Percentiles rank a stretch among this genome's conserved stretches.
Evolutionary conservation across 2,329 filamentous ascomycete genomes (phyloP).

Genomic region (Fusarium incarnatum): DNA sequence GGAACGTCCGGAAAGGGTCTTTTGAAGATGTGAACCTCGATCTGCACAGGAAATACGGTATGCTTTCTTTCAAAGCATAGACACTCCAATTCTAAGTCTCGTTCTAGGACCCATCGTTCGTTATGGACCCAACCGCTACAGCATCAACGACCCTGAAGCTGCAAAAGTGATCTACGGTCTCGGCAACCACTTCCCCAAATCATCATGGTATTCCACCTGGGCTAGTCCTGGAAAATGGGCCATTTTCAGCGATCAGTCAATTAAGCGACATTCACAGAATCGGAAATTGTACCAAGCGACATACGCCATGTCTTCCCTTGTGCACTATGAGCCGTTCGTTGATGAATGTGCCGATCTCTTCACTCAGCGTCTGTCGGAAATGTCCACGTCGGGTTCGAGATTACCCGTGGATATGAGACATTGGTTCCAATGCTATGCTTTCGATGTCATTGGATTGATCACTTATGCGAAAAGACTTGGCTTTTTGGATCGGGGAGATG

Average conservation of each 20-base stretch:
- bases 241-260: slow-evolving; percentile 16
- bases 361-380: slow-evolving; percentile 2
- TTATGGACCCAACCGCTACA: slow-evolving; percentile 21
- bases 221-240: slow-evolving; percentile 5
- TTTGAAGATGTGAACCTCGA: slow-evolving; percentile 15
- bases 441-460: slow-evolving; percentile 31
- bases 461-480: slow-evolving; percentile 31
- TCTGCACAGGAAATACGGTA: slow-evolving; percentile 19
- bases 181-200: slow-evolving; percentile 24
- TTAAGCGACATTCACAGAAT: slow-evolving; percentile 3
- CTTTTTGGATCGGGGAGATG: slow-evolving; percentile 23
- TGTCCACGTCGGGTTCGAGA: background rate
- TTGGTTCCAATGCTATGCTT: slow-evolving; percentile 36
- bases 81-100: accelerated
- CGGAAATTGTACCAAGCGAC: slow-evolving; percentile 25
- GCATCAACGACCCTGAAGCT: slow-evolving; percentile 15
- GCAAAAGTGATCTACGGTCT: slow-evolving; percentile 27
- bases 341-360: slow-evolving; percentile 30
- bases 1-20: slow-evolving; percentile 2
- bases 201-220: slow-evolving; percentile 20
- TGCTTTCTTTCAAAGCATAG: accelerated
- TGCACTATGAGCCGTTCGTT: slow-evolving; percentile 24
- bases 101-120: background rate
- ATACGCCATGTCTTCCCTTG: slow-evolving; percentile 33
- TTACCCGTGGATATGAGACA: slow-evolving; percentile 13